These are phyloP conservation scores for Micractinium conductrix DNA, from an alignment of 139 green algal genomes.

Conservation along the genomic window DNA sequence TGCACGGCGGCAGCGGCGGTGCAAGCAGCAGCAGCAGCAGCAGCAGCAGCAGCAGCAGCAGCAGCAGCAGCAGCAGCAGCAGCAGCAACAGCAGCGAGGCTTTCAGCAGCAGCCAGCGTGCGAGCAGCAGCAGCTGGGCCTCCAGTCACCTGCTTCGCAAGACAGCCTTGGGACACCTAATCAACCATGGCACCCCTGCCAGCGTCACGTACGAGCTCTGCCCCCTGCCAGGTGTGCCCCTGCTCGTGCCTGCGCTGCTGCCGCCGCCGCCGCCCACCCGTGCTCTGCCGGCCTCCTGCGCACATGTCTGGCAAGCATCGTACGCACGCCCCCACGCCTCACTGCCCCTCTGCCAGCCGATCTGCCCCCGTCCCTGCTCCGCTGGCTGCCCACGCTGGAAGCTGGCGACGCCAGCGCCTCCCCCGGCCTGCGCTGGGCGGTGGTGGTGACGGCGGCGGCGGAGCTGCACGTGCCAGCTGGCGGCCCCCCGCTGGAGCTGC, in stretches of 20 bases:
- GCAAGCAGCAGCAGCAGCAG: not conserved
- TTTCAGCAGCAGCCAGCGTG: not conserved
- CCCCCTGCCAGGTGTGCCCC: too few relatives aligned
- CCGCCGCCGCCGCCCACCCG: not conserved
- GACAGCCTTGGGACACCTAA: slow-evolving; percentile 6
- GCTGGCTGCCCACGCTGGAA: slow-evolving; percentile 4
- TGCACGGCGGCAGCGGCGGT: not conserved
- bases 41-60: not conserved
- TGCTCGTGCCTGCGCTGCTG: too few relatives aligned
- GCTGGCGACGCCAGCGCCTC: too few relatives aligned
- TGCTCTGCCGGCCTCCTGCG: too few relatives aligned
- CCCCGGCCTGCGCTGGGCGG: not conserved
- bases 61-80: not conserved
- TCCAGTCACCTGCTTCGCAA: not conserved
- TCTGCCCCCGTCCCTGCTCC: not conserved
- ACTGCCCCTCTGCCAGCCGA: slow-evolving; percentile 6
- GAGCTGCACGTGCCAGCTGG: not conserved
- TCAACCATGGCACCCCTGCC: slow-evolving; percentile 6
- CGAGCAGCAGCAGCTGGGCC: not conserved
- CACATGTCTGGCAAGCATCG: too few relatives aligned
- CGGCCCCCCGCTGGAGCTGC: not conserved
- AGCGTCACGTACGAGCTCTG: not conserved
- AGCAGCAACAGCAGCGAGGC: not conserved
- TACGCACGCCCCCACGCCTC: too few relatives aligned
- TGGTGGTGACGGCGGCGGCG: not conserved